Percentiles rank a stretch among this genome's conserved stretches.
Conservation (phyloP, 2,329 filamentous ascomycete species). For the Aspergillus sp. region DNA sequence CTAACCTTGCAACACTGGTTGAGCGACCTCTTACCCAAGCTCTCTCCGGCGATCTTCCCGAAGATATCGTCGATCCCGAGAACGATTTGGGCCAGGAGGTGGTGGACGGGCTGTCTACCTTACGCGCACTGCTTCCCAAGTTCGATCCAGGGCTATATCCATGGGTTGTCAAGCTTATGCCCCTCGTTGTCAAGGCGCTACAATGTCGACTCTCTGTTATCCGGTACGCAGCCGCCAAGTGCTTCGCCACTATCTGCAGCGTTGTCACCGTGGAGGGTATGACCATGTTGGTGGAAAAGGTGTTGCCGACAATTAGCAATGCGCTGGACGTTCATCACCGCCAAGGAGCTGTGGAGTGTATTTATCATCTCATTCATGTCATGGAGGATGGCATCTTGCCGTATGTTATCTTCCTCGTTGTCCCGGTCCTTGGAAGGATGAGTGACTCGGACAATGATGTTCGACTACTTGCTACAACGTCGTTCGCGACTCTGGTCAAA, state of each 20-base stretch:
- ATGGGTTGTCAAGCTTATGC: conserved; percentile 82
- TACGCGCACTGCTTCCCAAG: conserved; percentile 92
- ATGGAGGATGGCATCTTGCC: conserved; percentile 97
- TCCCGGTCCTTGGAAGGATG: conserved; percentile 95
- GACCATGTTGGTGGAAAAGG: conserved; percentile 91
- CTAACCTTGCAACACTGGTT: conserved; percentile 79
- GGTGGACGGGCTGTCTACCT: conserved; percentile 89
- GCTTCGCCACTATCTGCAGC: conserved; percentile 95
- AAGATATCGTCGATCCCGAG: conserved; percentile 73
- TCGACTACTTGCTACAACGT: conserved; percentile 90
- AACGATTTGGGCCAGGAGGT: conserved; percentile 84
- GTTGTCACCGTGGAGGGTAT: conserved; percentile 94
- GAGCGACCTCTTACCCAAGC: conserved; percentile 76
- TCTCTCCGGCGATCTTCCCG: conserved; percentile 73
- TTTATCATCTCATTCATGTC: conserved; percentile 96
- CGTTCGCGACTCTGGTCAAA: conserved; percentile 96
- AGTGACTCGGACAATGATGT: conserved; percentile 98
- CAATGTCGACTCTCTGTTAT: conserved; percentile 90
- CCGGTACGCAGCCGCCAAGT: conserved; percentile 95
- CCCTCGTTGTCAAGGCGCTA: conserved; percentile 82
- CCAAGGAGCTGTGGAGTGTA: conserved; percentile 91
- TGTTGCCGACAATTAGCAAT: conserved; percentile 90
- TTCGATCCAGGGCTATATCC: conserved; percentile 74
- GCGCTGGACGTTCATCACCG: conserved; percentile 84
- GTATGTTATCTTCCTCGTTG: conserved; percentile 98